A percentile compares a stretch with the other conserved stretches of the same genome.
These are phyloP conservation scores for Platanus orientalis DNA, from an alignment of 164 flowering plant species.

Conservation along the genomic window DNA sequence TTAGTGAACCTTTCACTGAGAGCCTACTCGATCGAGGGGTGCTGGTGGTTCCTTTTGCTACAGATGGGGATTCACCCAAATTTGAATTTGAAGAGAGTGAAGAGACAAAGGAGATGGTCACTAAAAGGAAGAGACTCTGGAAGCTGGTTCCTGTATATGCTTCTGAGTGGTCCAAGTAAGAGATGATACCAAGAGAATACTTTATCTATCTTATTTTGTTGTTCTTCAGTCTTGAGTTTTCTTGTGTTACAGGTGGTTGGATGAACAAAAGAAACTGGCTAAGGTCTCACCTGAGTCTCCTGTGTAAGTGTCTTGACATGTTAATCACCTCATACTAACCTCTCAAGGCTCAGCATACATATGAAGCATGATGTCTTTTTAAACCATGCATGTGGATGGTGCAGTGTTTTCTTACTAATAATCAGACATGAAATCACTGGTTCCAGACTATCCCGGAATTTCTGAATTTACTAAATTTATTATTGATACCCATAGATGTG, in stretches of 20 bases:
- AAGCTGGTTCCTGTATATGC: conserved; percentile 62
- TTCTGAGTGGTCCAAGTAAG: conserved; percentile 84
- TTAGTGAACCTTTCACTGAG: conserved; percentile 58
- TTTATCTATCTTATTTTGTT: neutral
- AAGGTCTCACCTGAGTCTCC: conserved; percentile 82
- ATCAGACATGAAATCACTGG: no score
- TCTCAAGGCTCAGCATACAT: neutral
- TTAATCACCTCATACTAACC: neutral
- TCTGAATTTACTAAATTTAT: no score
- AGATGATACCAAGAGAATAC: neutral
- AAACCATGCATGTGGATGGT: no score
- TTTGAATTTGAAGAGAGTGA: conserved; percentile 64
- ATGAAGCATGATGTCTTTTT: no score
- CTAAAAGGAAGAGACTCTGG: conserved; percentile 78
- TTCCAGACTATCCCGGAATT: no score
- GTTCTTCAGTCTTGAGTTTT: neutral
- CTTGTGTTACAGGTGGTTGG: conserved; percentile 67
- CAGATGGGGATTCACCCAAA: conserved; percentile 55
- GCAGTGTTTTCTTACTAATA: no score
- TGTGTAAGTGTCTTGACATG: conserved; percentile 54
- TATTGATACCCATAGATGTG: no score
- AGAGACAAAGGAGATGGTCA: conserved; percentile 34
- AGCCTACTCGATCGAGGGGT: conserved; percentile 78
- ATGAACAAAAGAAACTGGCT: conserved; percentile 86
- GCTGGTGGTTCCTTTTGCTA: conserved; percentile 75